Percentiles rank a stretch among this genome's conserved stretches.
Evolutionary conservation across 805 yeast genomes (phyloP).

Genomic region (Jamesozyma piceae): DNA sequence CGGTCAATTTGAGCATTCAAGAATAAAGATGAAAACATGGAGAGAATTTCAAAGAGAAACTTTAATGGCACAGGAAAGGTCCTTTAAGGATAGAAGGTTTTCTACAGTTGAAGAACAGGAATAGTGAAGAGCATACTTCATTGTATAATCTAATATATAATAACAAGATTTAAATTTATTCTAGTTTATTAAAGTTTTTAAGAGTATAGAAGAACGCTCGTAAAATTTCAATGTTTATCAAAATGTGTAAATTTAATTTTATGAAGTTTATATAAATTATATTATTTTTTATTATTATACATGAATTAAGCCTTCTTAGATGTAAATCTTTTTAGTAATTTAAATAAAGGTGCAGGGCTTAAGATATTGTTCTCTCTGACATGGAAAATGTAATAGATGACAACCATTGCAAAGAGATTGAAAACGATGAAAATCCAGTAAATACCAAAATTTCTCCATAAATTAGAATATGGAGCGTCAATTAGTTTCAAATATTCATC

Average conservation of each 20-base stretch:
- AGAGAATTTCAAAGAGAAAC: constrained; percentile 73
- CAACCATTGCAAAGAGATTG: constrained; percentile 34
- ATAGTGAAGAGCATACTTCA: too few species aligned
- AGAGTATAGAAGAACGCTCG: too few species aligned
- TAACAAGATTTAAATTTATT: too few species aligned
- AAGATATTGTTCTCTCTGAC: constrained; percentile 7
- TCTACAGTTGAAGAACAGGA: background rate
- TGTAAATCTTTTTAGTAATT: background rate
- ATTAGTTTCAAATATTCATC: constrained; percentile 40
- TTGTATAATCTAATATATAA: too few species aligned
- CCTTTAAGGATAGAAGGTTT: background rate
- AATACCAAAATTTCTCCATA: constrained; percentile 55
- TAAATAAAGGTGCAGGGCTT: background rate
- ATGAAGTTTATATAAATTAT: too few species aligned
- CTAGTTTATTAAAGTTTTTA: too few species aligned
- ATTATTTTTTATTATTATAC: too few species aligned
- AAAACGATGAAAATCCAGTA: constrained; percentile 41
- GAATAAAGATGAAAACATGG: constrained; percentile 90
- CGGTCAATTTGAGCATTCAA: constrained; percentile 85
- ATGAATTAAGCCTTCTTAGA: background rate
- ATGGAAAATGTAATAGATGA: constrained; percentile 48
- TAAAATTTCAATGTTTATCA: too few species aligned
- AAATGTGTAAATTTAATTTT: too few species aligned
- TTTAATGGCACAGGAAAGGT: background rate
- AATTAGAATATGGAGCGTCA: constrained; percentile 25